These are phyloP conservation scores for Neobulgaria alba DNA, from an alignment of 2,329 filamentous ascomycete species.

Conservation along the genomic window DNA sequence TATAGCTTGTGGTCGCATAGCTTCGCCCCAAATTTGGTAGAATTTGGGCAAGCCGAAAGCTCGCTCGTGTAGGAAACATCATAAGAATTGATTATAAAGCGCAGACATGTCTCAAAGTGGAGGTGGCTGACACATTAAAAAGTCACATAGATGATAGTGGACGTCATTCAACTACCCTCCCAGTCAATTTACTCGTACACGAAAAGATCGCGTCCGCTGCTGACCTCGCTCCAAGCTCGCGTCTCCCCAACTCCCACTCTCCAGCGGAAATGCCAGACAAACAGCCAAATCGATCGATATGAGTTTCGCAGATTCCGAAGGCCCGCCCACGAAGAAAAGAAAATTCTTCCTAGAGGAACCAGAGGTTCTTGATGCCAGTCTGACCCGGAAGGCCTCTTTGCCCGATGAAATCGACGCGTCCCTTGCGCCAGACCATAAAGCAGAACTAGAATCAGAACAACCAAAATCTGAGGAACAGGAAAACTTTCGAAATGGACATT, in stretches of 20 bases:
- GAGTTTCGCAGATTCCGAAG: constrained; percentile 32
- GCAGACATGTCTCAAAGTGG: background rate
- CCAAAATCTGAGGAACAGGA: background rate
- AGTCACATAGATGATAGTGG: no score
- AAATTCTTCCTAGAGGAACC: constrained; percentile 36
- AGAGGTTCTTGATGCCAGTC: constrained; percentile 18
- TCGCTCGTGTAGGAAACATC: constrained; percentile 23
- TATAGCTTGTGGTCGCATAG: constrained; percentile 28
- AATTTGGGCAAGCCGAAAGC: constrained; percentile 17
- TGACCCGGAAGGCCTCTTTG: constrained; percentile 13
- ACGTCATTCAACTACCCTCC: no score
- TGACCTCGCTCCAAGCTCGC: no score
- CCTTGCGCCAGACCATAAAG: constrained; percentile 1
- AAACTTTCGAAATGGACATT: constrained; percentile 1
- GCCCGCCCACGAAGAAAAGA: constrained; percentile 39
- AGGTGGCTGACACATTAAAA: no score
- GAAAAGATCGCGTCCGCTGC: no score
- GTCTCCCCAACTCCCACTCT: no score
- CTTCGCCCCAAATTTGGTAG: constrained; percentile 12
- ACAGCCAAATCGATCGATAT: constrained; percentile 22
- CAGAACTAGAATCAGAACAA: constrained; percentile 1
- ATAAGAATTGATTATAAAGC: constrained; percentile 13
- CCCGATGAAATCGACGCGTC: constrained; percentile 25
- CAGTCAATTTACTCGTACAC: no score
- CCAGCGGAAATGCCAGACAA: constrained; percentile 5